Base-by-base conservation (phyloP, 2,329 filamentous ascomycete genomes). In the Cadophora luteo-olivacea region DNA sequence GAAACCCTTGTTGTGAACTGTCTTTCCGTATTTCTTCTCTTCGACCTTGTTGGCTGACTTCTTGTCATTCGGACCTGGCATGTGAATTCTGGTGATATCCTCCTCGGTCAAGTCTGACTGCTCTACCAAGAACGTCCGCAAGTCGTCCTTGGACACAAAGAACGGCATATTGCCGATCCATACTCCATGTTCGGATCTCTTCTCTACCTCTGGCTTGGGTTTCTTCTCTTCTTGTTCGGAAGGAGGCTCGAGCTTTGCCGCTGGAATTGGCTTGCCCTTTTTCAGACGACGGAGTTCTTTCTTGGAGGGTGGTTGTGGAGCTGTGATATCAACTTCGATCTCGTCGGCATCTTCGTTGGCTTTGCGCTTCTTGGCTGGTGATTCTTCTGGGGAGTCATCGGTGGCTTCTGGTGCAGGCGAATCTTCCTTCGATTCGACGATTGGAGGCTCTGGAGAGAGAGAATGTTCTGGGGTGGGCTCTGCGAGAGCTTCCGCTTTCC, bases 101-200 rank as follows among this genome's bases (percentile, higher is more conserved):
- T 89, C 86, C 66, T 89, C 85, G 36, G 86, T 82, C 70, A 93
- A 88, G 69, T 88, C 90, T 61, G 89, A 89, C 7, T 89, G 88
- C 48, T 89, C 86, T 41, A 91, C 86, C n/a, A 99, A 82, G 86
- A 97, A 98, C 69, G 86, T 87, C 76, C 91, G 89, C 61, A 99
- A 82, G 70, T 93, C 89, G 14, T 87, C 83, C 68, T 91, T 89
- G 55, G 91, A 96, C 51, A 91, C 84, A 58, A 87, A 88, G 84
- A 95, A 99, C n/a, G 92, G 88, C 71, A 99, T 82, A 80, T 99
- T 99, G 75, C 97, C 96, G 75, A 99, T 92, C 96, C 96, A 99
- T 73, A 99, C 88, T 70, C 94, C 93, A 80, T 93, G 89, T 22
- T 92, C 89, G 11, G 93, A 96, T 69, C 93, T 90, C 74, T 84